phyloP scores from a whole-genome alignment of 179 eudicot species.

The Pouteria campechiana region DNA sequence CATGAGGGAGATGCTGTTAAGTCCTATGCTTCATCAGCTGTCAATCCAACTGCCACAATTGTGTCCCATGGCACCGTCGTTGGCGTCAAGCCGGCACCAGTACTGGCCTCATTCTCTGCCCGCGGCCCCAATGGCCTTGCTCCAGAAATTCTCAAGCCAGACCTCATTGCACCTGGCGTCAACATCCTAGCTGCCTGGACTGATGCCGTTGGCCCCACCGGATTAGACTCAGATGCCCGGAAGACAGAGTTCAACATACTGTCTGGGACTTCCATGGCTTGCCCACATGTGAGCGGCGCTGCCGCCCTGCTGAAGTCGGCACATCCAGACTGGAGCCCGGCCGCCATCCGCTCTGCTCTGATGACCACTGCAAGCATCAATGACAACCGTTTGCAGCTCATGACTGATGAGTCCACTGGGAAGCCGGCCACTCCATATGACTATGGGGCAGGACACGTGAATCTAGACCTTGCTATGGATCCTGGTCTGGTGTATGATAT shows the following conservation, averaged over 20 bases:
- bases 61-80: slow-evolving; percentile 59
- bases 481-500: slow-evolving; percentile 91
- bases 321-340: slow-evolving; percentile 89
- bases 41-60: slow-evolving; percentile 40
- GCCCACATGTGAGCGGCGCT: slow-evolving; percentile 91
- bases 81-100: slow-evolving; percentile 86
- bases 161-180: slow-evolving; percentile 90
- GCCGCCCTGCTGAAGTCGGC: slow-evolving; percentile 93
- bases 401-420: slow-evolving; percentile 68
- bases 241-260: slow-evolving; percentile 79
- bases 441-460: slow-evolving; percentile 81
- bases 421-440: slow-evolving; percentile 66
- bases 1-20: slow-evolving; percentile 64
- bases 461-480: slow-evolving; percentile 72
- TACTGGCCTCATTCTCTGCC: slow-evolving; percentile 83
- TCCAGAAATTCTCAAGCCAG: slow-evolving; percentile 93
- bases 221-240: slow-evolving; percentile 57
- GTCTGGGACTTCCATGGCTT: slow-evolving; percentile 94
- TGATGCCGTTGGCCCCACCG: slow-evolving; percentile 83
- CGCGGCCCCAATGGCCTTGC: slow-evolving; percentile 89
- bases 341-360: slow-evolving; percentile 75
- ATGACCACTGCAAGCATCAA: slow-evolving; percentile 82
- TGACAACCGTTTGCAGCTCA: slow-evolving; percentile 36
- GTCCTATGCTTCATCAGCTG: slow-evolving; percentile 29
- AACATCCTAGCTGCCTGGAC: slow-evolving; percentile 94